Evolutionary conservation across 2,329 filamentous ascomycete genomes (phyloP).

Genomic region (Fusarium nanum): DNA sequence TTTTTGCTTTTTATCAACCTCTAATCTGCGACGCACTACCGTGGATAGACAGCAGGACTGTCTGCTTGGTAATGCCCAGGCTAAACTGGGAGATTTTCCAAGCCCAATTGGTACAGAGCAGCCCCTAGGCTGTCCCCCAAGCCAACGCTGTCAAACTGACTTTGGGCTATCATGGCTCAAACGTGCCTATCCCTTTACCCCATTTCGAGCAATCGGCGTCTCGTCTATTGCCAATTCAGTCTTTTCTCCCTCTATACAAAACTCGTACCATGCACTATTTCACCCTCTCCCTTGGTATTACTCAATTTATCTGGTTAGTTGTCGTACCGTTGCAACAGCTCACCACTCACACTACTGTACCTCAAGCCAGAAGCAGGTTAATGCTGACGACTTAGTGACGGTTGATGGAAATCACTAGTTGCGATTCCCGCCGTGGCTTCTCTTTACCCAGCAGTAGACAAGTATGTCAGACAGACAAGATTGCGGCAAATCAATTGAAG

Average conservation of each 20-base stretch:
- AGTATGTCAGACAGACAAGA: not conserved
- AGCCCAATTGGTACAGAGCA: not conserved
- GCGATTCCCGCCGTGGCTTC: slow-evolving; percentile 17
- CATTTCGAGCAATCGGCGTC: not conserved
- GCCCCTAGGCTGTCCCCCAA: not conserved
- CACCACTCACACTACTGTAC: slow-evolving; percentile 34
- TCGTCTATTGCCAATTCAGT: slow-evolving; percentile 12
- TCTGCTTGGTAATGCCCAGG: not conserved
- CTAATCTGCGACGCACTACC: slow-evolving; percentile 17
- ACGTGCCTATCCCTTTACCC: slow-evolving; percentile 12
- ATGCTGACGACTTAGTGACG: slow-evolving; percentile 3
- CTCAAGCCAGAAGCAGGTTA: slow-evolving; percentile 21
- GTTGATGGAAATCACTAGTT: not conserved
- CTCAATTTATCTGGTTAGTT: slow-evolving; percentile 1
- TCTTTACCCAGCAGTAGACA: not conserved
- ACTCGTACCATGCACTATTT: not conserved
- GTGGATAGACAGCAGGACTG: slow-evolving; percentile 25
- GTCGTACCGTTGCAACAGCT: slow-evolving; percentile 6
- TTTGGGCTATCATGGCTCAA: not conserved
- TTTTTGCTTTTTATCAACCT: slow-evolving; percentile 35
- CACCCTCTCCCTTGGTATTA: slow-evolving; percentile 9
- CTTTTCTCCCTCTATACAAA: slow-evolving; percentile 27
- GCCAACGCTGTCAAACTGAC: slow-evolving; percentile 7
- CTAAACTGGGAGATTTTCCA: slow-evolving; percentile 8
- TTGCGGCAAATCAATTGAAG: slow-evolving; percentile 19